Base-by-base conservation (phyloP, 163 green algal species). In the Scenedesmus sp. region DNA sequence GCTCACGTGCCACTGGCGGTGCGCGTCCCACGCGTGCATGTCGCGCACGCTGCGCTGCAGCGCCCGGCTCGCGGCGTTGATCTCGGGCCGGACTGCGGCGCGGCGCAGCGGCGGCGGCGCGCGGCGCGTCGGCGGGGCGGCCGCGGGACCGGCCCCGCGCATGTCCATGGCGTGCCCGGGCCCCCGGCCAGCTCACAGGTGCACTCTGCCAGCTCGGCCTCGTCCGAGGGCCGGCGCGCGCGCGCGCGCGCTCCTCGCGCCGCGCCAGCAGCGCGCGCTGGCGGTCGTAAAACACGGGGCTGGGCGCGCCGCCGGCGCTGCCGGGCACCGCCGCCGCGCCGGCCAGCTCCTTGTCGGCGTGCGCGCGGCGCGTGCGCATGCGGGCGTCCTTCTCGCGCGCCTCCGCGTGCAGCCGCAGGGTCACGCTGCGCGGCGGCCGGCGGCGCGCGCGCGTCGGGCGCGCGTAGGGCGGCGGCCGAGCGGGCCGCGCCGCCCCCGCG, bases 151-250 rank as follows among this genome's bases (percentile, higher is more conserved):
- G n/a, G n/a, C n/a, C n/a, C n/a, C n/a, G n/a, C n/a, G n/a, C n/a
- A n/a, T n/a, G n/a, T n/a, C n/a, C n/a, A n/a, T n/a, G n/a, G n/a
- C n/a, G n/a, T n/a, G n/a, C n/a, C n/a, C n/a, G n/a, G n/a, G n/a
- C n/a, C n/a, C n/a, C n/a, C n/a, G n/a, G n/a, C n/a, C n/a, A n/a
- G 47, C 69, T 60, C 50, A 77, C 69, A 77, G 42, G 31, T 47
- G 36, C 69, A 77, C 54, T 77, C 69, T 4, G 28, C 33, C 54
- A 67, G 26, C 22, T 77, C 69, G 1, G 58, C 54, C 26, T 69
- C 69, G 14, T 67, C 69, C 36, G 29, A 29, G 3, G 34, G 53
- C 28, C 51, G 28, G 26, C 24, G 29, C 54, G 57, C n/a, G 53
- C 14, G 26, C n/a, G 28, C 44, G 47, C 54, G 13, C 53, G 28